phyloP scores from a whole-genome alignment of 257 asterid species.

The Nicotiana tabacum region DNA sequence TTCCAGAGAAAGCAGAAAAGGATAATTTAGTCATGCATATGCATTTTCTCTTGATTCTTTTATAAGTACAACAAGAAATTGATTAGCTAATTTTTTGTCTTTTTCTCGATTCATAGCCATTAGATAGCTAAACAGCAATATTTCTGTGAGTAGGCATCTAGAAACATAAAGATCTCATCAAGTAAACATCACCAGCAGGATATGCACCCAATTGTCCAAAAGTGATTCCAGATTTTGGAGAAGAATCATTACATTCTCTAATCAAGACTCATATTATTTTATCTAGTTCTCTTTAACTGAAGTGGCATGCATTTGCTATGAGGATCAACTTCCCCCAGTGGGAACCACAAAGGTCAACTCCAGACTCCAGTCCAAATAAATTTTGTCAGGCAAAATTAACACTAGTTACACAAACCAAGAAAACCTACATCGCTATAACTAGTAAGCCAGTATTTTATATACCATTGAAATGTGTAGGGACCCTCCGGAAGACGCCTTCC shows the following conservation, averaged over 20 bases:
- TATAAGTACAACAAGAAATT: background rate
- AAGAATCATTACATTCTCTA: background rate
- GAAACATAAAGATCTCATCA: background rate
- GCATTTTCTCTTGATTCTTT: background rate
- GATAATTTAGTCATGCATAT: background rate
- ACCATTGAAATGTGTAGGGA: conserved; percentile 60
- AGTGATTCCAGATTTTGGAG: background rate
- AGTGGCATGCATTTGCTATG: background rate
- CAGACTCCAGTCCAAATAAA: background rate
- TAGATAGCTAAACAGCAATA: background rate
- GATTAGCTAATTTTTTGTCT: background rate
- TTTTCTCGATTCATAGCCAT: background rate
- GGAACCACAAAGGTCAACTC: background rate
- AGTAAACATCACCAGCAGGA: background rate
- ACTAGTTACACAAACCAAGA: background rate
- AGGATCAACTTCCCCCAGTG: background rate
- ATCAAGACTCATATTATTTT: background rate
- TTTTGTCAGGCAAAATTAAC: background rate
- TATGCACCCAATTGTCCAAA: background rate
- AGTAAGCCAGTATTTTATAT: conserved; percentile 9
- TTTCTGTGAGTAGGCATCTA: background rate
- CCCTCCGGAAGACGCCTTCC: conserved; percentile 58
- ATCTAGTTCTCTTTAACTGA: background rate
- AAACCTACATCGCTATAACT: background rate
- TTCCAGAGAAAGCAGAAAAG: background rate